Percentiles rank a stretch among this genome's conserved stretches.
These are phyloP conservation scores for Neurospora sp. DNA, from an alignment of 495 filamentous ascomycete species.

Conservation along the genomic window DNA sequence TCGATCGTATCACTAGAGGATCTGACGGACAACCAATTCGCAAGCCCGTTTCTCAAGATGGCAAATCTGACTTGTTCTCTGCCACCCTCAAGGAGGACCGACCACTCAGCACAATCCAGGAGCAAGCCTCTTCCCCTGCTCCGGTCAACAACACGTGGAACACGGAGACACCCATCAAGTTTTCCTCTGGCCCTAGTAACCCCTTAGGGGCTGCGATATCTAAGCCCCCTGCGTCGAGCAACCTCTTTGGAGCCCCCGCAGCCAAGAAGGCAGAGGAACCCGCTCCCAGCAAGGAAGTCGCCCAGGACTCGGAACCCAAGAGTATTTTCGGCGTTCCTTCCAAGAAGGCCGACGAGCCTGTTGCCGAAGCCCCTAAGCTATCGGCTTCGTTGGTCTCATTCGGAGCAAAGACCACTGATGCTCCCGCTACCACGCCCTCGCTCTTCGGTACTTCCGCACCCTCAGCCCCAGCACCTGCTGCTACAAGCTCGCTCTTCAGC, in stretches of 20 bases:
- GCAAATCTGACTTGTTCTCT: slow-evolving; percentile 15
- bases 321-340: slow-evolving; percentile 14
- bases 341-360: slow-evolving; percentile 14
- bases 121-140: slow-evolving; percentile 21
- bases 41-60: slow-evolving; percentile 14
- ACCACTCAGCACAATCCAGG: slow-evolving; percentile 24
- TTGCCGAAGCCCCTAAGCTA: slow-evolving; percentile 5
- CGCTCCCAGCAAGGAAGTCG: not conserved
- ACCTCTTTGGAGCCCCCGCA: slow-evolving; percentile 15
- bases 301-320: slow-evolving; percentile 6
- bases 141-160: slow-evolving; percentile 40
- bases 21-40: slow-evolving; percentile 40
- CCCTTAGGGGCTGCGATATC: slow-evolving; percentile 22
- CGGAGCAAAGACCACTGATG: slow-evolving; percentile 10
- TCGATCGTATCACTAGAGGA: slow-evolving; percentile 45
- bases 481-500: slow-evolving; percentile 11
- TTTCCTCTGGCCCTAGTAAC: slow-evolving; percentile 17
- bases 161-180: slow-evolving; percentile 29
- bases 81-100: slow-evolving; percentile 22
- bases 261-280: slow-evolving; percentile 12
- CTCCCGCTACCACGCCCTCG: slow-evolving; percentile 12
- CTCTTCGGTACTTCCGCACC: slow-evolving; percentile 18
- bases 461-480: slow-evolving; percentile 2
- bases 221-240: slow-evolving; percentile 18
- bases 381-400: slow-evolving; percentile 6